Evolutionary conservation across 202 grass and related monocot species (phyloP).

Genomic region (Alloteropsis angusta): DNA sequence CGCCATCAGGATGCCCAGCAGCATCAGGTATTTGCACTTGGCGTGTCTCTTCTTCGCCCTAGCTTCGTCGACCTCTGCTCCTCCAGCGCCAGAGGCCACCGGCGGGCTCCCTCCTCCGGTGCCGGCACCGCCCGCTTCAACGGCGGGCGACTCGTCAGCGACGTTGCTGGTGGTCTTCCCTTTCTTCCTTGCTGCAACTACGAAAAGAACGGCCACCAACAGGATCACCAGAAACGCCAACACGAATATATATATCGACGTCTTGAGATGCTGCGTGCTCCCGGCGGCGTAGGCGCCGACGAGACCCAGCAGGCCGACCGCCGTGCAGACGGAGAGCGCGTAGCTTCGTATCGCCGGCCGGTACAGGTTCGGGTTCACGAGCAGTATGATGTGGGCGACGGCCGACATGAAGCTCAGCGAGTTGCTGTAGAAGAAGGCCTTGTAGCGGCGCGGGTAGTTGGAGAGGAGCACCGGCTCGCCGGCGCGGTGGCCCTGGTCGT

Average conservation of each 20-base stretch:
- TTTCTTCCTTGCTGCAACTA: background rate
- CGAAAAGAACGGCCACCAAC: background rate
- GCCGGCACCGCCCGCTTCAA: too few relatives aligned
- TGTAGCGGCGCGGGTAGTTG: background rate
- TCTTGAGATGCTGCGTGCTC: background rate
- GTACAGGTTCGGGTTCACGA: constrained; percentile 17
- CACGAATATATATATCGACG: background rate
- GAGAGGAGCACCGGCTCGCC: background rate
- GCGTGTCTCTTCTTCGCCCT: background rate
- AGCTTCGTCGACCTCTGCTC: too few relatives aligned
- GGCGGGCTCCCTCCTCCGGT: background rate
- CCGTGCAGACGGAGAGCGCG: constrained; percentile 5
- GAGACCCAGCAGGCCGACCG: background rate
- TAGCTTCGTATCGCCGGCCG: background rate
- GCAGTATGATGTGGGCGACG: constrained; percentile 30
- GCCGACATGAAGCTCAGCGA: constrained; percentile 22
- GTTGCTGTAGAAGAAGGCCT: constrained; percentile 24
- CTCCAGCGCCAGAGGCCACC: too few relatives aligned
- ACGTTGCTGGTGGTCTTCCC: background rate
- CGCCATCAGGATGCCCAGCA: too few relatives aligned
- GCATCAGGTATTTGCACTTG: too few relatives aligned
- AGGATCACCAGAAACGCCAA: constrained; percentile 10
- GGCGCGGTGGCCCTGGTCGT: background rate
- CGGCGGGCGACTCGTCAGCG: background rate
- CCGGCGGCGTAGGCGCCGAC: background rate